Base-by-base conservation (phyloP, 1,284 basidiomycete genomes). In the Meira miltonrushii region DNA sequence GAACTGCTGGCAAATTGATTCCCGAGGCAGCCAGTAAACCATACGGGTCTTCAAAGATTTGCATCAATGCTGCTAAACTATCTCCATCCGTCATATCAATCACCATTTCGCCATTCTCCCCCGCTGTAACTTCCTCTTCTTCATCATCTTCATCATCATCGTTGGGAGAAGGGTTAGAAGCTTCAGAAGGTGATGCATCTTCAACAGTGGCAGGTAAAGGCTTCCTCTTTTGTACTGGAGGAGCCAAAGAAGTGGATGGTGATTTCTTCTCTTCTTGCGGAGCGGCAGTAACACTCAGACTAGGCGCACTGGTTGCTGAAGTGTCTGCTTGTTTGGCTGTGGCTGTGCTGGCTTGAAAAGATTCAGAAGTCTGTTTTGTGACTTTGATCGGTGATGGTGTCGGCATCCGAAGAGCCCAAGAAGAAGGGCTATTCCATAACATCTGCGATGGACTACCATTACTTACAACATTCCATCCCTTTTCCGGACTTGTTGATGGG, bases 1-100 rank as follows among this genome's bases (percentile, higher is more conserved):
- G 10, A 15, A 58, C 59, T 1, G 55, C 59, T 17, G 64, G 56
- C 39, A 69, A 59, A 10, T 71, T 72, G 37, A 76, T 61, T 19
- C 72, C 72, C 37, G 62, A 68, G 7, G 71, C 69, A 2, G 68
- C 67, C 0, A 76, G 55, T 6, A 76, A 63, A 12, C 72, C 74
- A 55, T 76, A 76, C 12, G 74, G 72, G 59, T 76, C 74, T 43
- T 76, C 74, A 54, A 76, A 62, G 55, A 72, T 51, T 15, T 76
- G 71, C 38, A 74, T 67, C 39, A 71, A 54, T 4, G 28, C 28
- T 33, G 28, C 28, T 33, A 33, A 33, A 33, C 28, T 33, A 33
- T 33, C 28, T 33, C 28, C 28, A 33, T 33, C 28, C 3, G 28
- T 33, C 44, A 64, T 64, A 4, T 23, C 54, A 21, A 57, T 54